Conservation (phyloP, 306 rosid species). For the Aeschynomene evenia region DNA sequence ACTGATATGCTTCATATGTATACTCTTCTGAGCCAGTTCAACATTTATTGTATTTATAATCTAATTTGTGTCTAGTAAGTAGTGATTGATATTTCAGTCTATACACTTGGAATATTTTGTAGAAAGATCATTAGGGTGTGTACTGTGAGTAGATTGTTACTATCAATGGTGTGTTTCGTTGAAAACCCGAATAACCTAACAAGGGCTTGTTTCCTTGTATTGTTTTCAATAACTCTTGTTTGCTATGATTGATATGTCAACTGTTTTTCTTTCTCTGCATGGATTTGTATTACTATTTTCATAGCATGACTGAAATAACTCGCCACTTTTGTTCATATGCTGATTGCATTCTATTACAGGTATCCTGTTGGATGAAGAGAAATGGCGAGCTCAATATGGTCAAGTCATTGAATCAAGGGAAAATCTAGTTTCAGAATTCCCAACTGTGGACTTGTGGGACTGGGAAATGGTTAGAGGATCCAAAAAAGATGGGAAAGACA, state of each 20-base stretch:
- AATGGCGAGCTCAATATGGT: slow-evolving; percentile 89
- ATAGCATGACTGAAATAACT: slow-evolving; percentile 1
- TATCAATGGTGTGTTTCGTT: slow-evolving; percentile 22
- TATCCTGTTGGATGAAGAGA: slow-evolving; percentile 71
- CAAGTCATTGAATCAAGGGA: slow-evolving; percentile 65
- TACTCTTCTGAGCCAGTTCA: not conserved
- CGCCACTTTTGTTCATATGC: slow-evolving; percentile 12
- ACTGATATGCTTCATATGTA: slow-evolving; percentile 10
- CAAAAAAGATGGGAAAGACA: slow-evolving; percentile 59
- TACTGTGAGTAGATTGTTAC: slow-evolving; percentile 1
- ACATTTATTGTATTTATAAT: not conserved
- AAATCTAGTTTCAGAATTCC: slow-evolving; percentile 47
- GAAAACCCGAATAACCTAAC: slow-evolving; percentile 12
- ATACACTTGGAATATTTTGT: not conserved
- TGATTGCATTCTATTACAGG: slow-evolving; percentile 37
- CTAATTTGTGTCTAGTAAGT: not conserved
- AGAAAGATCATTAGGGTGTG: not conserved
- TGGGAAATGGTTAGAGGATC: slow-evolving; percentile 65
- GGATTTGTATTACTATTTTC: slow-evolving; percentile 5
- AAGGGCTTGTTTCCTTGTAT: slow-evolving; percentile 16
- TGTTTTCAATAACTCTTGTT: slow-evolving; percentile 16
- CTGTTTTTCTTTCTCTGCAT: not conserved
- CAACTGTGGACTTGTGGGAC: slow-evolving; percentile 72
- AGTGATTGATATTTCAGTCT: slow-evolving; percentile 3
- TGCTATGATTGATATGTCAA: not conserved